These are phyloP conservation scores for Sorghum bicolor DNA, from an alignment of 176 grass and related monocot species.

Conservation along the genomic window Sorghum_bicolor_NCBIv3 NC_012874.2:15213501-15214000, in stretches of 20 bases:
- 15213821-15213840: not conserved
- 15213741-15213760: constrained; percentile 36
- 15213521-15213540: not conserved
- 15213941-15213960: constrained; percentile 14
- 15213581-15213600: not conserved
- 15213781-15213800: not conserved
- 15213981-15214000: constrained; percentile 13
- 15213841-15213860: constrained; percentile 25
- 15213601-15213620: constrained; percentile 16
- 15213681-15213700: constrained; percentile 38
- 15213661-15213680: constrained; percentile 23
- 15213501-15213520: not conserved
- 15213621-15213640: constrained; percentile 23
- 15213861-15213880: constrained; percentile 23
- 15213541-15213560: too few species aligned
- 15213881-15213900: constrained; percentile 17
- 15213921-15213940: constrained; percentile 37
- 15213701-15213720: constrained; percentile 34
- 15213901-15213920: constrained; percentile 37
- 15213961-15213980: constrained; percentile 37
- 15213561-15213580: not conserved
- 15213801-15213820: not conserved
- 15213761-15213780: not conserved
- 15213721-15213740: constrained; percentile 36
- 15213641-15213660: not conserved